phyloP scores from a whole-genome alignment of 345 rosid species.

The Brassica carinata region DNA sequence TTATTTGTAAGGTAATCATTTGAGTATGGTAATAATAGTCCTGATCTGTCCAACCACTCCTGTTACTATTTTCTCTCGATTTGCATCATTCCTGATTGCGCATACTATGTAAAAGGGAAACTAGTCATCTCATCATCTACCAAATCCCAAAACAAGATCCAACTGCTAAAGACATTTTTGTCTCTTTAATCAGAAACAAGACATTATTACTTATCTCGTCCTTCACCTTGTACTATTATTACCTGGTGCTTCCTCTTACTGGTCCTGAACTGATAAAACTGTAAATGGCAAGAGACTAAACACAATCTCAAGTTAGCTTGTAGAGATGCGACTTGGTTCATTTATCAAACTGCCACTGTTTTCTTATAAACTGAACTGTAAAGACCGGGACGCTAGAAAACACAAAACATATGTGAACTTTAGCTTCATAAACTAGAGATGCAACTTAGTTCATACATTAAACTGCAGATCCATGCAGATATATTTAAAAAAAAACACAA shows the following conservation, averaged over 20 bases:
- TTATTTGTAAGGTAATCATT: constrained; percentile 7
- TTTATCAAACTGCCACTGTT: constrained; percentile 13
- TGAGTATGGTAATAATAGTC: constrained; percentile 10
- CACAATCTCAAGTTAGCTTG: not conserved
- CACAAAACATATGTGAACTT: not conserved
- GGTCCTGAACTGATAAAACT: too few species aligned
- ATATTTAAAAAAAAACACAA: constrained; percentile 24
- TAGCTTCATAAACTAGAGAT: constrained; percentile 20
- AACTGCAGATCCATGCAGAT: constrained; percentile 31
- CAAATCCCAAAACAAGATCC: constrained; percentile 24
- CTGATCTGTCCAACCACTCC: constrained; percentile 28
- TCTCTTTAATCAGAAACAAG: not conserved
- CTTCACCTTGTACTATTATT: not conserved
- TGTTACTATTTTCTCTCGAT: constrained; percentile 8
- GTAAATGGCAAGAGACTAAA: constrained; percentile 10
- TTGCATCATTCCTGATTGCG: constrained; percentile 18
- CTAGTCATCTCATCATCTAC: constrained; percentile 24
- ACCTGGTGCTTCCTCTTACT: not conserved
- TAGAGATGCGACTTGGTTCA: constrained; percentile 29
- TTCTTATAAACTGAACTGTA: constrained; percentile 19
- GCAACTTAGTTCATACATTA: constrained; percentile 35
- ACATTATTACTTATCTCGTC: constrained; percentile 7
- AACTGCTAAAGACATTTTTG: not conserved
- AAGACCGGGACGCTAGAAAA: constrained; percentile 1
- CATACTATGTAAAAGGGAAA: constrained; percentile 29